Percentiles rank a stretch among this genome's conserved stretches.
These are phyloP conservation scores for Furcasterigmium furcatum DNA, from an alignment of 2,329 filamentous ascomycete genomes.

Conservation along the genomic window DNA sequence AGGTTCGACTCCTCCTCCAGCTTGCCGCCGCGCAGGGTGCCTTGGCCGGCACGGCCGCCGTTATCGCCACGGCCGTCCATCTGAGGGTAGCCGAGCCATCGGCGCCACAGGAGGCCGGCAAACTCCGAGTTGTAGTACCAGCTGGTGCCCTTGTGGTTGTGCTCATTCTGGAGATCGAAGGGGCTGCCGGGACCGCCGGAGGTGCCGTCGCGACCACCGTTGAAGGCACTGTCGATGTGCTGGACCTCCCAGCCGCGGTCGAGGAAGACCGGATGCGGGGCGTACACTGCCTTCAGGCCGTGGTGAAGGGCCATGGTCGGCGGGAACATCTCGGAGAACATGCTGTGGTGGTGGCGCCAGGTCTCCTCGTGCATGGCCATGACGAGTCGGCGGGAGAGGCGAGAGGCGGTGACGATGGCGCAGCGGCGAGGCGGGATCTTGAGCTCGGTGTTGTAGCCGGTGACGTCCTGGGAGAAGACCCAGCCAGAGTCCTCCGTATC, in stretches of 20 bases:
- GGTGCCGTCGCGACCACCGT: constrained; percentile 66
- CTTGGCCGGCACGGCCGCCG: constrained; percentile 46
- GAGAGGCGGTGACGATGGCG: constrained; percentile 68
- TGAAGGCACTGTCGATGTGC: constrained; percentile 74
- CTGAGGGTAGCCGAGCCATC: constrained; percentile 67
- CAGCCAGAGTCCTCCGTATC: constrained; percentile 69
- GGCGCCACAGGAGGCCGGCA: constrained; percentile 71
- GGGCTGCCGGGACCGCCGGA: constrained; percentile 63
- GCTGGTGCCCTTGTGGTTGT: constrained; percentile 76
- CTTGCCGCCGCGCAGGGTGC: constrained; percentile 47
- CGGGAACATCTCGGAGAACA: constrained; percentile 81
- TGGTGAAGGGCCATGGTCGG: constrained; percentile 69
- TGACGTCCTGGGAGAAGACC: constrained; percentile 69
- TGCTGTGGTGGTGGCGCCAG: constrained; percentile 62
- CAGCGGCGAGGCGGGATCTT: constrained; percentile 63
- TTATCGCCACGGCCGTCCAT: constrained; percentile 45
- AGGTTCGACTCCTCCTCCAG: constrained; percentile 40
- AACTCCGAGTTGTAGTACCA: constrained; percentile 87
- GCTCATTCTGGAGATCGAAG: constrained; percentile 68
- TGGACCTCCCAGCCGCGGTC: constrained; percentile 72
- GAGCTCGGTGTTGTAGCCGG: constrained; percentile 56
- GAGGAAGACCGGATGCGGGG: constrained; percentile 77
- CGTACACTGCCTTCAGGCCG: constrained; percentile 75
- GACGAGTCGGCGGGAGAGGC: constrained; percentile 64
- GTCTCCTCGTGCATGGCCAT: constrained; percentile 74